These are phyloP conservation scores for Pseudisothecium myosuroides DNA, from an alignment of 225 moss, liverwort and hornwort species.

Conservation along the genomic window DNA sequence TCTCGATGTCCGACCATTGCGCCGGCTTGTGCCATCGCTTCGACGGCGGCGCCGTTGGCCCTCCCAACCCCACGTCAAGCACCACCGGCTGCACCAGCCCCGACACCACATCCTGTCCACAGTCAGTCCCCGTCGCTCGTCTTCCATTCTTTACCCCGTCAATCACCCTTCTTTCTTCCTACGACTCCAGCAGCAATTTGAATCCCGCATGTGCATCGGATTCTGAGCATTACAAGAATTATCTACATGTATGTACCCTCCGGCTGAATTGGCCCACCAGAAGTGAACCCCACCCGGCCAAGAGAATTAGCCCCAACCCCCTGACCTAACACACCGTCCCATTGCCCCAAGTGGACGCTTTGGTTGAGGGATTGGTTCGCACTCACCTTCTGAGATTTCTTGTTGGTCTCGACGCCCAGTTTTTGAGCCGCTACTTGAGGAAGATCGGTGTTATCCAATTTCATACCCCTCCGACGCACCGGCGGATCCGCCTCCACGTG, in stretches of 20 bases:
- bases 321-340: not conserved
- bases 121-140: not conserved
- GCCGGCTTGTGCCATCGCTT: slow-evolving; percentile 36
- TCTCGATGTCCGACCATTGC: slow-evolving; percentile 49
- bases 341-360: not conserved
- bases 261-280: not conserved
- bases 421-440: slow-evolving; percentile 11
- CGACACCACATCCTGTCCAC: not conserved
- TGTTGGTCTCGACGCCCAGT: slow-evolving; percentile 2
- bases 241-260: not conserved
- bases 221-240: not conserved
- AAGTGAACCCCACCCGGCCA: not conserved
- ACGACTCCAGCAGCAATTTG: not conserved
- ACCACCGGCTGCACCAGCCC: not conserved
- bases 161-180: not conserved
- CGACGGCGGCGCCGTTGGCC: slow-evolving; percentile 32
- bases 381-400: not conserved
- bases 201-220: not conserved
- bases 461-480: not conserved
- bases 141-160: not conserved
- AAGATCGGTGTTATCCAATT: slow-evolving; percentile 8
- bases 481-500: not conserved
- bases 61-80: slow-evolving; percentile 25
- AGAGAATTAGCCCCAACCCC: too few species aligned
- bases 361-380: not conserved